Percentiles rank a stretch among this genome's conserved stretches.
phyloP scores from a whole-genome alignment of 192 early-diverging fungal genomes.

The Physocladia obscura region DNA sequence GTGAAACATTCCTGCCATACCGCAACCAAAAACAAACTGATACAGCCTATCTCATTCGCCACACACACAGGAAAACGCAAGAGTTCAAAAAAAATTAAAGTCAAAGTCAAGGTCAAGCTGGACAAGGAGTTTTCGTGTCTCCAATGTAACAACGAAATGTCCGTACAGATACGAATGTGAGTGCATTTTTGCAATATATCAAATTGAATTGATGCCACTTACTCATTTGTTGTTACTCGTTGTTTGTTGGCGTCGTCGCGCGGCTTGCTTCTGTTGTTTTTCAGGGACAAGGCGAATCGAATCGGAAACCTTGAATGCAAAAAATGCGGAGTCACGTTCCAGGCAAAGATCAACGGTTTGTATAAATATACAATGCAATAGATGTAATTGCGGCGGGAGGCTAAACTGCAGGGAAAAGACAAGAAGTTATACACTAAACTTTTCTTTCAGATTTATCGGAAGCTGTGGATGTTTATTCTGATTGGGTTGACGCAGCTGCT shows the following conservation, averaged over 20 bases:
- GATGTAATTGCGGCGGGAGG: no score
- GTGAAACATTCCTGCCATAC: no score
- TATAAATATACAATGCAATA: no score
- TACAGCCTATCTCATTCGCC: no score
- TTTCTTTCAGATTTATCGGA: conserved; percentile 60
- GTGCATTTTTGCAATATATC: no score
- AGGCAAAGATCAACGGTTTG: conserved; percentile 64
- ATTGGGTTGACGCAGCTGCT: conserved; percentile 87
- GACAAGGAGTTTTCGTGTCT: conserved; percentile 77
- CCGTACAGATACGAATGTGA: conserved; percentile 73
- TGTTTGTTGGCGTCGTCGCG: no score
- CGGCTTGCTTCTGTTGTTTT: background rate
- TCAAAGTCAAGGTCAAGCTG: conserved; percentile 62
- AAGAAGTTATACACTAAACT: background rate
- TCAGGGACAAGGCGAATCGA: conserved; percentile 66
- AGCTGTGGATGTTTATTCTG: conserved; percentile 85
- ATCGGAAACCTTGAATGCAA: conserved; percentile 77
- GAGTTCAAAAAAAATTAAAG: conserved; percentile 66
- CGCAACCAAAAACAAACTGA: no score
- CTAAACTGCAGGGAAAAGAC: background rate
- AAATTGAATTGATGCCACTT: no score
- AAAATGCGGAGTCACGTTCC: conserved; percentile 73
- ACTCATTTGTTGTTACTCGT: no score
- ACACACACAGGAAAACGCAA: conserved; percentile 66
- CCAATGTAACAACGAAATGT: conserved; percentile 83